Percentiles rank a stretch among this genome's conserved stretches.
Evolutionary conservation across 2,329 filamentous ascomycete genomes (phyloP).

Genomic region (Ophiocordyceps camponoti-rufipedis): DNA sequence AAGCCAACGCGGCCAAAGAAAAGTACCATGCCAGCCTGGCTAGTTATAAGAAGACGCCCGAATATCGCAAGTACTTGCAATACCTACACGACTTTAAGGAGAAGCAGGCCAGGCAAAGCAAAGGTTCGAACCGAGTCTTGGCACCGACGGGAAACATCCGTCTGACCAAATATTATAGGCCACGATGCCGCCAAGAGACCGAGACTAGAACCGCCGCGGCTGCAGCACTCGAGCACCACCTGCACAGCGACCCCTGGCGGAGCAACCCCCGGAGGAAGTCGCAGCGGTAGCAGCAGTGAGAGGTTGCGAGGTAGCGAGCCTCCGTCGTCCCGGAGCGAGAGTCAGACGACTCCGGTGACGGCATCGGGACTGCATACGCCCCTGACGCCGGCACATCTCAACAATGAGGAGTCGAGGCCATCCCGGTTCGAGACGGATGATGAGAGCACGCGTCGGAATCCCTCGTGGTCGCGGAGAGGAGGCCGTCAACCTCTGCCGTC

Average conservation of each 20-base stretch:
- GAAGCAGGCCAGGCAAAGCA: slow-evolving; percentile 40
- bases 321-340: slow-evolving; percentile 25
- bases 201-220: slow-evolving; percentile 23
- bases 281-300: slow-evolving; percentile 21
- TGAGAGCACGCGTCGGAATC: slow-evolving; percentile 10
- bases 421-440: slow-evolving; percentile 16
- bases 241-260: slow-evolving; percentile 20
- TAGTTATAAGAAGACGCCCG: slow-evolving; percentile 60
- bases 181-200: slow-evolving; percentile 27
- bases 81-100: slow-evolving; percentile 67
- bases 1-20: slow-evolving; percentile 57
- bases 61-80: slow-evolving; percentile 48
- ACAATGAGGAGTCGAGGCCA: slow-evolving; percentile 23
- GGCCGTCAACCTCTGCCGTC: slow-evolving; percentile 21
- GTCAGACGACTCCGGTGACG: slow-evolving; percentile 20
- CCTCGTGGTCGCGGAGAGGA: slow-evolving; percentile 6
- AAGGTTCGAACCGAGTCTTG: slow-evolving; percentile 24
- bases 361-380: slow-evolving; percentile 2
- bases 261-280: slow-evolving; percentile 16
- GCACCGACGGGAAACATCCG: not conserved
- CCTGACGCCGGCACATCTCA: slow-evolving; percentile 13
- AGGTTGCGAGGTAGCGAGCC: slow-evolving; percentile 29
- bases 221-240: slow-evolving; percentile 20
- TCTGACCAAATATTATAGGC: slow-evolving; percentile 2
- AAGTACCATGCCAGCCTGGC: slow-evolving; percentile 55